Evolutionary conservation across 805 yeast genomes (phyloP).

Genomic region (Candida nonsorbophila): DNA sequence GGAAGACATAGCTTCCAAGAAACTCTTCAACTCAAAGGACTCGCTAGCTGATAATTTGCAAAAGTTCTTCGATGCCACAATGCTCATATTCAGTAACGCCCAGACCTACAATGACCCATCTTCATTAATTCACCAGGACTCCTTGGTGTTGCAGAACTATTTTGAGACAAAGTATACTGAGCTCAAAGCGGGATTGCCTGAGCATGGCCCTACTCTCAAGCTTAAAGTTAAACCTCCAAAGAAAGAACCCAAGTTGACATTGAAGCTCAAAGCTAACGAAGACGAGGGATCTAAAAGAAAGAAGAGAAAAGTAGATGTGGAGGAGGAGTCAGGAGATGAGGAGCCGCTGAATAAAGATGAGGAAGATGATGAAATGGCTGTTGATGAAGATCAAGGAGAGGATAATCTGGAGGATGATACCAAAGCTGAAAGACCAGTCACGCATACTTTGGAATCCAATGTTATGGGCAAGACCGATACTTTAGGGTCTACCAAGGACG

Average conservation of each 20-base stretch:
- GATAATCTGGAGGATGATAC: slow-evolving; percentile 7
- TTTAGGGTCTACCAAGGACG: slow-evolving; percentile 20
- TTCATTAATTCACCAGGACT: slow-evolving; percentile 67
- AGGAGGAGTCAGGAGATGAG: slow-evolving; percentile 8
- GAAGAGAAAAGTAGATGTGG: slow-evolving; percentile 7
- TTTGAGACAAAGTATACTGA: slow-evolving; percentile 38
- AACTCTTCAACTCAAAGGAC: slow-evolving; percentile 23
- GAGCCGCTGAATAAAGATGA: slow-evolving; percentile 6
- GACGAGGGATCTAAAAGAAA: slow-evolving; percentile 5
- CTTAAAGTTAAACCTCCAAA: slow-evolving; percentile 18
- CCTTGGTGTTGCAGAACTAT: slow-evolving; percentile 51
- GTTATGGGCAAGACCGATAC: slow-evolving; percentile 25
- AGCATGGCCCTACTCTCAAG: slow-evolving; percentile 9
- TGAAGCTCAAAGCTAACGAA: slow-evolving; percentile 8
- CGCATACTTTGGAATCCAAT: slow-evolving; percentile 10
- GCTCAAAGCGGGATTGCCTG: slow-evolving; percentile 18
- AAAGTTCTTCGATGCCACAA: slow-evolving; percentile 54
- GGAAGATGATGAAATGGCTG: slow-evolving; percentile 10
- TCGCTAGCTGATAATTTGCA: slow-evolving; percentile 43
- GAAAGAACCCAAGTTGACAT: slow-evolving; percentile 10
- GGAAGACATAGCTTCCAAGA: slow-evolving; percentile 45
- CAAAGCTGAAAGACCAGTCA: slow-evolving; percentile 2
- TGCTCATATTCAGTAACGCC: slow-evolving; percentile 73
- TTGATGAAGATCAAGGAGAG: slow-evolving; percentile 3
- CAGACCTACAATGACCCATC: slow-evolving; percentile 69